Base-by-base conservation (phyloP, 176 grass and related monocot genomes). In the Carex kokanica region DNA sequence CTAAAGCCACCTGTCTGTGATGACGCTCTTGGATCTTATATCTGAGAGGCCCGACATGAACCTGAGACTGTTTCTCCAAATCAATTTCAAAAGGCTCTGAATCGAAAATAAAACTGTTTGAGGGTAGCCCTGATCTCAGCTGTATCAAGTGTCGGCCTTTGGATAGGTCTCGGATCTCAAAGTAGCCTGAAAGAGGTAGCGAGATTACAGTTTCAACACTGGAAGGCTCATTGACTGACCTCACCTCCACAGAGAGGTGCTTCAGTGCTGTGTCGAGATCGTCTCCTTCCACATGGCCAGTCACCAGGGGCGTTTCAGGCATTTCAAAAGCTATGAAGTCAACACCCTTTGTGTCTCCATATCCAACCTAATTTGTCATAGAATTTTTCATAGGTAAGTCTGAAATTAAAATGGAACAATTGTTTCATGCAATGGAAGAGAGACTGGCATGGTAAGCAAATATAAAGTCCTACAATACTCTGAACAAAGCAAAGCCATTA, bases 271-370 rank as follows among this genome's bases (percentile, higher is more conserved):
- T 74, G 60, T 89, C 86, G 12, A 95, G 82, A 64, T 49, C 86
- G 31, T 87, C 64, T 72, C 91, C 91, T 89, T 91, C 91, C 51
- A 93, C 97, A 41, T 95, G 97, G 16, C 97, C 91, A 43, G 89
- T 92, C 81, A 99, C 88, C 78, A 92, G 88, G 64, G 97, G 90
- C 65, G 78, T 78, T 57, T 93, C 93, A 2, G 97, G 93, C 41
- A 81, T 79, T 89, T 99, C 97, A 89, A 99, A 99, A 52, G 91
- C 91, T 57, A 99, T 84, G 86, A 99, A 95, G 87, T 91, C 86
- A 84, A 96, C 83, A 67, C 83, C 91, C 80, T 80, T 90, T 23
- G 93, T 92, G 81, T 95, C 97, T 75, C 90, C 86, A 51, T 43
- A 77, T 86, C 88, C 93, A 34, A 99, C 93, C 93, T 98, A 80